phyloP scores from a whole-genome alignment of 352 stramenopile species.

The Phytophthora parvispora region DNA sequence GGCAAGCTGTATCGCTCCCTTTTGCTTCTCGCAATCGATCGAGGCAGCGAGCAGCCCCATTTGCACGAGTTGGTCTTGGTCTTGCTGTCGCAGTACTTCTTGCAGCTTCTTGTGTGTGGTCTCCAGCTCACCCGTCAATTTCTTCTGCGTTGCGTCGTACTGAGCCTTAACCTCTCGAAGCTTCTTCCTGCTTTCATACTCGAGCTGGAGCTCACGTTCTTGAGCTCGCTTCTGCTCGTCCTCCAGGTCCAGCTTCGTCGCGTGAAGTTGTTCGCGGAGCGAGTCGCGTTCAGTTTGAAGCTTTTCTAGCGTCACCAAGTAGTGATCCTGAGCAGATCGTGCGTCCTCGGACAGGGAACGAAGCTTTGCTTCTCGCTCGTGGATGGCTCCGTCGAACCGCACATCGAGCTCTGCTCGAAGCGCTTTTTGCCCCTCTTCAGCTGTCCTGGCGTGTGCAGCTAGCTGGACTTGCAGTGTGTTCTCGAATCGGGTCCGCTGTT shows the following conservation, averaged over 20 bases:
- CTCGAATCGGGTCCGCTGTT: slow-evolving; percentile 60
- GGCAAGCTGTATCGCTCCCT: slow-evolving; percentile 44
- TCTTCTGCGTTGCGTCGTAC: slow-evolving; percentile 18
- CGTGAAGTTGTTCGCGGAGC: slow-evolving; percentile 39
- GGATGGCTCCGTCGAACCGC: slow-evolving; percentile 27
- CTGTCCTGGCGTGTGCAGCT: slow-evolving; percentile 8
- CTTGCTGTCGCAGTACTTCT: slow-evolving; percentile 65
- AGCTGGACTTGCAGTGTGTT: slow-evolving; percentile 43
- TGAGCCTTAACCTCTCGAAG: slow-evolving; percentile 19
- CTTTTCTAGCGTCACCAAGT: slow-evolving; percentile 57
- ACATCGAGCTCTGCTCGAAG: slow-evolving; percentile 43
- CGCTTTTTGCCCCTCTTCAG: slow-evolving; percentile 36
- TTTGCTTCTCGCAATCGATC: slow-evolving; percentile 59
- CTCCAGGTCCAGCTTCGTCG: slow-evolving; percentile 37
- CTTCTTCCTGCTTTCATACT: slow-evolving; percentile 28
- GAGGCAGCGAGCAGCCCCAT: slow-evolving; percentile 55
- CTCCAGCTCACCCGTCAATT: slow-evolving; percentile 43
- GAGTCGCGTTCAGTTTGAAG: slow-evolving; percentile 55
- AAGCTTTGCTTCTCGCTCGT: slow-evolving; percentile 45
- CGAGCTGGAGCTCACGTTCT: slow-evolving; percentile 45
- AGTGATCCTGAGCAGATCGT: slow-evolving; percentile 63
- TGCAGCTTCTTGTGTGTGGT: slow-evolving; percentile 46
- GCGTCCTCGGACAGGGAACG: slow-evolving; percentile 47
- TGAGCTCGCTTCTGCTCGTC: slow-evolving; percentile 49
- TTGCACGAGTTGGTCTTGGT: slow-evolving; percentile 77